Evolutionary conservation across 2,329 filamentous ascomycete species (phyloP), one percentile per base, ranked within the genome.

Genomic region (Colletotrichum sp.): DNA sequence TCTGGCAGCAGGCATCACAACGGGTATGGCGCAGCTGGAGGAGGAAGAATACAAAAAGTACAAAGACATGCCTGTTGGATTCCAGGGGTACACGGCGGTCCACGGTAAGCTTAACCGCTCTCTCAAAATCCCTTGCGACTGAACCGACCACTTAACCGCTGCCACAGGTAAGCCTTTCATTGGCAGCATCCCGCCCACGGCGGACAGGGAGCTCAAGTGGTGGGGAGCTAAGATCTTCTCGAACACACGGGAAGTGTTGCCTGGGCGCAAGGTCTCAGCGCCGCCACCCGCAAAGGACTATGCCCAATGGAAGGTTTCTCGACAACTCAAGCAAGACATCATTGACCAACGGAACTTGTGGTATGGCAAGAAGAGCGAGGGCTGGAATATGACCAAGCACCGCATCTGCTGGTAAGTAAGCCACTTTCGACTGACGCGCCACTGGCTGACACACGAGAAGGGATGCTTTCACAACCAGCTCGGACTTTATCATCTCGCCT

Each of bases 381-480:
- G 83, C 59, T 93, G 90, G 91, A 88, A 90, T 77, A 88, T 92
- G 82, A 88, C 89, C 72, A 90, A 92, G 80, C 89, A 93, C 80
- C 88, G 92, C 7, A 91, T 94, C 74, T 94, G 92, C 87, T 94
- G 92, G 92, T 93, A 82, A 82, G 89, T 84, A 7, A 3, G 0
- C n/a, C 61, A 26, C 16, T 36, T 36, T 2, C 59, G 6, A 26
- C 18, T 7, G 43, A 18, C 2, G 26, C n/a, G 30, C 18, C 55
- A 10, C 12, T 6, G 7, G 26, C 66, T 76, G 4, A 77, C 67
- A 10, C 30, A 21, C n/a, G 8, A 57, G 7, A 71, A 93, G 92
- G 92, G 92, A 94, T 77, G 92, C 92, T 12, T 90, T 93, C 79
- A 92, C 91, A 0, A 88, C 90, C 4, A 91, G 86, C 79, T 86